Evolutionary conservation across 2,329 filamentous ascomycete species (phyloP).

Genomic region (Colletotrichum sp.): DNA sequence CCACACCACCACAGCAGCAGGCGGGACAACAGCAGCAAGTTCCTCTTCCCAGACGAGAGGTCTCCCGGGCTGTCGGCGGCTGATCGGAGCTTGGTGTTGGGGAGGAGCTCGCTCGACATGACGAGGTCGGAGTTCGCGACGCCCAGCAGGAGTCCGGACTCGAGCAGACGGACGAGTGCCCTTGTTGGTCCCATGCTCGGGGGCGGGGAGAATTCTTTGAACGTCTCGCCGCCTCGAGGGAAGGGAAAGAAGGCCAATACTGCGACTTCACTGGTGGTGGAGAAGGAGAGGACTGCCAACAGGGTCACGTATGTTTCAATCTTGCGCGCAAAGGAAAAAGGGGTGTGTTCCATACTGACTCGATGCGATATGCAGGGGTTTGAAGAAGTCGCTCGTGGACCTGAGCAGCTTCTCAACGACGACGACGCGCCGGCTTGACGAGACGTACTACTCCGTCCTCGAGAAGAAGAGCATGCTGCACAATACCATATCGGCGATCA

Average conservation of each 20-base stretch:
- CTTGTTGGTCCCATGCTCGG: slow-evolving; percentile 30
- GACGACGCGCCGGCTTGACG: slow-evolving; percentile 71
- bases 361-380: slow-evolving; percentile 40
- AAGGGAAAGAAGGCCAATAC: slow-evolving; percentile 28
- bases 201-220: slow-evolving; percentile 2
- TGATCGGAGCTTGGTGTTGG: background rate
- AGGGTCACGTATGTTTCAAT: slow-evolving; percentile 43
- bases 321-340: background rate
- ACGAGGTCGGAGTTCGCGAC: slow-evolving; percentile 50
- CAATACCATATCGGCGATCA: slow-evolving; percentile 67
- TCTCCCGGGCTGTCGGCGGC: slow-evolving; percentile 26
- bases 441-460: slow-evolving; percentile 75
- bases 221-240: background rate
- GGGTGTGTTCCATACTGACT: background rate
- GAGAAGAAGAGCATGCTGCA: slow-evolving; percentile 71
- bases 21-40: background rate
- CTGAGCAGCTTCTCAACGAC: slow-evolving; percentile 65
- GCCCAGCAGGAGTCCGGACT: slow-evolving; percentile 46
- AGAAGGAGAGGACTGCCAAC: slow-evolving; percentile 43
- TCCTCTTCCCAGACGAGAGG: slow-evolving; percentile 29
- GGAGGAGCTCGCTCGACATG: slow-evolving; percentile 49
- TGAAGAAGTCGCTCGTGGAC: slow-evolving; percentile 56
- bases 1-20: slow-evolving; percentile 26
- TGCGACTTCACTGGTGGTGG: slow-evolving; percentile 45
- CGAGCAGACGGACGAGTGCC: slow-evolving; percentile 48